Percentiles rank a stretch among this genome's conserved stretches.
Evolutionary conservation across 2,329 filamentous ascomycete species (phyloP).

Genomic region (Colletotrichum kahawae): DNA sequence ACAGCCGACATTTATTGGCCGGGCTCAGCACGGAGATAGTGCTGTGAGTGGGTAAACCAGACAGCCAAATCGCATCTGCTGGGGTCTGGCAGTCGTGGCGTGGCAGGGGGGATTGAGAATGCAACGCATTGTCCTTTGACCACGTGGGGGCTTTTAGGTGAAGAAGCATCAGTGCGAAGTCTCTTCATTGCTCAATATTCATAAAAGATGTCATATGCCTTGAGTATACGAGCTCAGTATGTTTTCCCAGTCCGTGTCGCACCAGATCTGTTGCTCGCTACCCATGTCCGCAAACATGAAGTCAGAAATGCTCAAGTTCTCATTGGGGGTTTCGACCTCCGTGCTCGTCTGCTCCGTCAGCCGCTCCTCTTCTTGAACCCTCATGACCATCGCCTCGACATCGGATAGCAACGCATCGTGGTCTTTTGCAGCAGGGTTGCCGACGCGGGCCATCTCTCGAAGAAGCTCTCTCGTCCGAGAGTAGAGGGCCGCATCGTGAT

Average conservation of each 20-base stretch:
- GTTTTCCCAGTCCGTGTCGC: conserved; percentile 5
- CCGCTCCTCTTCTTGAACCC: not conserved
- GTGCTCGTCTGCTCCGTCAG: not conserved
- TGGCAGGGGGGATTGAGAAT: no score
- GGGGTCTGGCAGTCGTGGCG: no score
- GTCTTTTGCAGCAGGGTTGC: conserved; percentile 19
- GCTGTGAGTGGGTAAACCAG: no score
- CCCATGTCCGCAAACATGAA: not conserved
- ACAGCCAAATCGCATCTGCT: no score
- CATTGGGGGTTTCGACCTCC: not conserved
- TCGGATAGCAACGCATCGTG: conserved; percentile 19
- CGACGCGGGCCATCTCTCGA: conserved; percentile 15
- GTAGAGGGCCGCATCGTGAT: conserved; percentile 7
- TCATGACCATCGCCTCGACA: conserved; percentile 19
- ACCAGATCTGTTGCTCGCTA: not conserved
- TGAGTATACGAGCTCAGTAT: conserved; percentile 10
- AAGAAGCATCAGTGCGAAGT: not conserved
- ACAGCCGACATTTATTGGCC: no score
- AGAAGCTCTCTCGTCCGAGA: conserved; percentile 6
- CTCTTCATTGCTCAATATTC: no score
- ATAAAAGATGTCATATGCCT: not conserved
- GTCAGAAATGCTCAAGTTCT: not conserved
- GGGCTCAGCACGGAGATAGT: no score
- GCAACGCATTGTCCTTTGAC: no score
- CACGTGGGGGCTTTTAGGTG: no score